These are phyloP conservation scores for Pyrenochaeta sp. DNA, from an alignment of 2,329 filamentous ascomycete genomes.

Conservation along the genomic window DNA sequence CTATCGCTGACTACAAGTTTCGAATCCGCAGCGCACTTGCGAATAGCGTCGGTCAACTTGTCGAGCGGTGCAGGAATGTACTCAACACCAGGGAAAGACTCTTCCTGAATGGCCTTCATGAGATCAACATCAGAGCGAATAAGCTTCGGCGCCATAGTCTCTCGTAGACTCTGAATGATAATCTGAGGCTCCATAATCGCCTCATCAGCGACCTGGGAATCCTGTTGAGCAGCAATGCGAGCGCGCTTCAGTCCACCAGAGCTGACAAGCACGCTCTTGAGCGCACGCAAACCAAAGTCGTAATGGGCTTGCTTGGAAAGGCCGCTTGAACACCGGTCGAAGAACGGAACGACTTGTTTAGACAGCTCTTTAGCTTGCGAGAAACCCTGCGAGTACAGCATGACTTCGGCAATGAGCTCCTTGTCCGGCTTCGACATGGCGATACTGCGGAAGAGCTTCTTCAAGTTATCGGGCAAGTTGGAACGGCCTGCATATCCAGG, in stretches of 20 bases:
- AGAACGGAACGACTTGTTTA: constrained; percentile 97
- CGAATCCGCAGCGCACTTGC: constrained; percentile 80
- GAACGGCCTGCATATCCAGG: constrained; percentile 98
- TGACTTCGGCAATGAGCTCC: constrained; percentile 98
- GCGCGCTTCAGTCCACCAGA: constrained; percentile 94
- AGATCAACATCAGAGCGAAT: constrained; percentile 90
- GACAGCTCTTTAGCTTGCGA: constrained; percentile 93
- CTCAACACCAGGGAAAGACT: constrained; percentile 89
- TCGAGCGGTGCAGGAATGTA: constrained; percentile 90
- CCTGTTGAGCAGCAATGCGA: constrained; percentile 66
- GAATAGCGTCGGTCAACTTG: constrained; percentile 80
- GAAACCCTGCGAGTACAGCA: constrained; percentile 99
- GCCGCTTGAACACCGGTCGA: constrained; percentile 82
- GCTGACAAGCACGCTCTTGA: constrained; percentile 98
- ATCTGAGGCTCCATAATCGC: constrained; percentile 92
- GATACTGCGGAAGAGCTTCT: constrained; percentile 98
- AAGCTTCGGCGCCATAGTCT: constrained; percentile 97
- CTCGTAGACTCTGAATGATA: constrained; percentile 95
- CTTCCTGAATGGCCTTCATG: constrained; percentile 81
- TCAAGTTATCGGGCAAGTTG: constrained; percentile 97
- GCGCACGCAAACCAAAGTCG: constrained; percentile 94
- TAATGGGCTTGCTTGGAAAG: constrained; percentile 98
- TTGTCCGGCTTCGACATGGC: constrained; percentile 99
- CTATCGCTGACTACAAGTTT: constrained; percentile 89
- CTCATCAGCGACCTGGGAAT: constrained; percentile 67